Evolutionary conservation across 192 early-diverging fungal species (phyloP).

Genomic region (Backusella psychrophila): DNA sequence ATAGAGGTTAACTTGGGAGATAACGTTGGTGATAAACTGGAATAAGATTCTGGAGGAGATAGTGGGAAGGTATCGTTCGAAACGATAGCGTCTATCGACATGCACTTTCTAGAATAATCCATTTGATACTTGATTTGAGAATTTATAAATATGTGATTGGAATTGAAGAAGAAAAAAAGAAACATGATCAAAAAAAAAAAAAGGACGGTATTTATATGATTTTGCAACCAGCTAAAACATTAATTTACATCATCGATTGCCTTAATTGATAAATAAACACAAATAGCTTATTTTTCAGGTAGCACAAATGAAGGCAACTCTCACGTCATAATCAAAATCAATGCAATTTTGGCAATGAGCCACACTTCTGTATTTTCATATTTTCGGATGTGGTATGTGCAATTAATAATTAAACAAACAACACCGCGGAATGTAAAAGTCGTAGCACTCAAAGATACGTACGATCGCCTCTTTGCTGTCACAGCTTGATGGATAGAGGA

Average conservation of each 20-base stretch:
- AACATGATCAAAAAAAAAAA: background rate
- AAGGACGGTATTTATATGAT: background rate
- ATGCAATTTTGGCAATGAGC: background rate
- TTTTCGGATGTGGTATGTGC: background rate
- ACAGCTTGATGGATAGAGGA: background rate
- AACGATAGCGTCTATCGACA: conserved; percentile 2
- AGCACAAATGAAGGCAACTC: background rate
- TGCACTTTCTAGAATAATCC: background rate
- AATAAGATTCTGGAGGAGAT: conserved; percentile 8
- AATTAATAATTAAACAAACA: background rate
- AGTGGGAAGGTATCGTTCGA: background rate
- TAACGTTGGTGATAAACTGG: background rate
- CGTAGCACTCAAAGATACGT: background rate
- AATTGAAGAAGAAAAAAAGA: background rate
- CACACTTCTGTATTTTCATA: background rate
- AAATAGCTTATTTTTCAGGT: background rate
- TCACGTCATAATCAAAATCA: background rate
- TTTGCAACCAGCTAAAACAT: background rate
- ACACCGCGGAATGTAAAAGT: background rate
- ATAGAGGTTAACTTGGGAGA: background rate
- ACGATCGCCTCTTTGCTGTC: background rate
- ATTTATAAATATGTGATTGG: background rate
- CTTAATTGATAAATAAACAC: background rate
- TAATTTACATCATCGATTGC: background rate
- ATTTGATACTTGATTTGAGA: background rate